Conservation (phyloP, 1,139 yeast genomes). For the Geotrichum aggregatum region DNA sequence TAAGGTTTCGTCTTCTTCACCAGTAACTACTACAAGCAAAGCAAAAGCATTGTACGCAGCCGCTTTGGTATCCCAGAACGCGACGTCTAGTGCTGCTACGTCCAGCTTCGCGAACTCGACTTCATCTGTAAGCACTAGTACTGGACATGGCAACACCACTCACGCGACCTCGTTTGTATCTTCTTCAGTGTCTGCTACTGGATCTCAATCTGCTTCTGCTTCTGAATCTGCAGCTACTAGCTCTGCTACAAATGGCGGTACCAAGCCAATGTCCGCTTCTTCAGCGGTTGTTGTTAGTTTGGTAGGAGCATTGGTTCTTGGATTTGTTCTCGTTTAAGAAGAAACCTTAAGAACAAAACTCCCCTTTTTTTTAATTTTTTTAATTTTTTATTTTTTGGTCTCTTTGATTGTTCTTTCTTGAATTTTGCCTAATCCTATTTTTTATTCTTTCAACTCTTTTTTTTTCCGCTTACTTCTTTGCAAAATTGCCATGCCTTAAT, state of each 20-base stretch:
- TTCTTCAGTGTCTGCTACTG: background rate
- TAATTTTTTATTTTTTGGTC: constrained; percentile 3
- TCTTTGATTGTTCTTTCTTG: no score
- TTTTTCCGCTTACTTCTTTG: background rate
- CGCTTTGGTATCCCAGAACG: background rate
- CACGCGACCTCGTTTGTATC: background rate
- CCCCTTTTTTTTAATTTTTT: background rate
- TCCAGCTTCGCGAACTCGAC: background rate
- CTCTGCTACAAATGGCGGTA: background rate
- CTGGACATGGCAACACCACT: background rate
- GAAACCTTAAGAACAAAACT: background rate
- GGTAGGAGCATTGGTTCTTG: constrained; percentile 1
- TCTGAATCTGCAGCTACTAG: background rate
- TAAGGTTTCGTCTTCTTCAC: background rate
- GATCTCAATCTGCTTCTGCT: constrained; percentile 4
- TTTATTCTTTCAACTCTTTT: background rate
- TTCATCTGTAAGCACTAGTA: background rate
- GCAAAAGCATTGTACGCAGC: background rate
- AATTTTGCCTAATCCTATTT: no score
- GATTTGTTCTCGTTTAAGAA: background rate
- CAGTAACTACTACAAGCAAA: background rate
- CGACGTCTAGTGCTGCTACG: background rate
- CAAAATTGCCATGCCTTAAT: background rate
- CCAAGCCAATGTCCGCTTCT: background rate
- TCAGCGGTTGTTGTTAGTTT: background rate